Evolutionary conservation across 2,329 filamentous ascomycete species (phyloP).

Genomic region (Alternaria brassicicola): DNA sequence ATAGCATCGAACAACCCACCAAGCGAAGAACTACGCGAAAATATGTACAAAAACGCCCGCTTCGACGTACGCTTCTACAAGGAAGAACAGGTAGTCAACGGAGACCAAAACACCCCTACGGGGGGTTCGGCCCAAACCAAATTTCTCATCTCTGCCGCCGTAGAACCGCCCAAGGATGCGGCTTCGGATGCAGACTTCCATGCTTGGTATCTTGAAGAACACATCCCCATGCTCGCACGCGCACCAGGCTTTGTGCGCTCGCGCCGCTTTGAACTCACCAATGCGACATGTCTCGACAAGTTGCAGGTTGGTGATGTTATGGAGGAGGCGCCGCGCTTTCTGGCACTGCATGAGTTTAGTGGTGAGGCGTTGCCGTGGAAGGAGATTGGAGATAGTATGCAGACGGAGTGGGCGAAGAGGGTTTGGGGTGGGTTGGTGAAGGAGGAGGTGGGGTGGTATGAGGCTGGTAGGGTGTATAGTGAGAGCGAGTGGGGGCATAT

Average conservation of each 20-base stretch:
- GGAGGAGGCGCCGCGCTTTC: conserved; percentile 18
- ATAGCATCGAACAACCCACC: conserved; percentile 33
- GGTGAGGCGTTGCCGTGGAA: conserved; percentile 25
- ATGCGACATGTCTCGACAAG: conserved; percentile 26
- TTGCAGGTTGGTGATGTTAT: conserved; percentile 20
- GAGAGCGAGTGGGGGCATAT: conserved; percentile 18
- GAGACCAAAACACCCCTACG: background rate
- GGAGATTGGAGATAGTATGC: conserved; percentile 19
- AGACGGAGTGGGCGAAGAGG: conserved; percentile 32
- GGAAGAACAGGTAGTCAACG: conserved; percentile 5
- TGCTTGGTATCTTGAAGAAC: conserved; percentile 30
- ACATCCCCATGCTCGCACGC: conserved; percentile 15
- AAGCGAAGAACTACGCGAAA: conserved; percentile 21
- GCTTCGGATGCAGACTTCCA: conserved; percentile 23
- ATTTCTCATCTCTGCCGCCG: conserved; percentile 20
- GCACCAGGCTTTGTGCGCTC: conserved; percentile 28
- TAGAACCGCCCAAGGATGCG: conserved; percentile 10
- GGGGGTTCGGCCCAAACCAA: conserved; percentile 6
- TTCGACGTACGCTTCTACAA: conserved; percentile 40
- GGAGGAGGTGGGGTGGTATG: conserved; percentile 28
- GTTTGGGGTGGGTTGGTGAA: conserved; percentile 20
- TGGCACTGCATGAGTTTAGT: conserved; percentile 35
- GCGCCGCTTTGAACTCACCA: conserved; percentile 25
- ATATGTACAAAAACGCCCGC: conserved; percentile 31
- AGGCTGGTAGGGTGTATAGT: conserved; percentile 23